phyloP scores from a whole-genome alignment of 768 basidiomycete species.

The Hypsizygus marmoreus region DNA sequence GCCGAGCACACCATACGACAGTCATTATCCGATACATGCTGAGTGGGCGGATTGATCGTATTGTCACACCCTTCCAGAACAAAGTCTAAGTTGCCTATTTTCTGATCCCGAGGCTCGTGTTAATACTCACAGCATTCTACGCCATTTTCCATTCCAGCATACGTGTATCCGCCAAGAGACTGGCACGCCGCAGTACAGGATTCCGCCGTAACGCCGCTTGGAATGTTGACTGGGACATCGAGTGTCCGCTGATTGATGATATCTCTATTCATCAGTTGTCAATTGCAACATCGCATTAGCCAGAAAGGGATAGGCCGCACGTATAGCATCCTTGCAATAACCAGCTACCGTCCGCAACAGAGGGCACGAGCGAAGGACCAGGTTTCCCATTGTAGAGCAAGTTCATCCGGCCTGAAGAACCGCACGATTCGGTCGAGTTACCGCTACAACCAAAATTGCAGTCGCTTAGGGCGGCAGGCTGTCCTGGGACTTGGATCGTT shows the following conservation, averaged over 20 bases:
- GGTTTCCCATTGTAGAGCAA: constrained; percentile 56
- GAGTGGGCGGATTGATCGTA: constrained; percentile 31
- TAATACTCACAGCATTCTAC: constrained; percentile 50
- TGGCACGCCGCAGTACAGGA: constrained; percentile 51
- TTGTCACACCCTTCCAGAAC: constrained; percentile 41
- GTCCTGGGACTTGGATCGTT: constrained; percentile 49
- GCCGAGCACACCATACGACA: constrained; percentile 42
- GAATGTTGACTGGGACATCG: constrained; percentile 37
- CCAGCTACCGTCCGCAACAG: constrained; percentile 49
- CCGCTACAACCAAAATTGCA: constrained; percentile 59
- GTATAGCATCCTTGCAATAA: constrained; percentile 65
- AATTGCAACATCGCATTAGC: not conserved
- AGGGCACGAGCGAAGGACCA: constrained; percentile 50
- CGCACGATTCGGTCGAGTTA: constrained; percentile 54
- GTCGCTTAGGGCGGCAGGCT: constrained; percentile 42
- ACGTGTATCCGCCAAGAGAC: constrained; percentile 36
- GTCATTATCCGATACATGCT: constrained; percentile 39
- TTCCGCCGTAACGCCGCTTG: constrained; percentile 47
- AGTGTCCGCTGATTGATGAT: constrained; percentile 34
- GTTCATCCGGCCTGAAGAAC: constrained; percentile 51
- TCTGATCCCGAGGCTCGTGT: not conserved
- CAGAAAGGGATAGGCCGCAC: constrained; percentile 31
- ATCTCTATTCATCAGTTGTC: constrained; percentile 29
- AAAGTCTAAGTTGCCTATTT: too few relatives aligned
- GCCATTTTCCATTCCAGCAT: constrained; percentile 49